Evolutionary conservation across 305 asterid genomes (phyloP).

Genomic region (Solanum hybrid): DNA sequence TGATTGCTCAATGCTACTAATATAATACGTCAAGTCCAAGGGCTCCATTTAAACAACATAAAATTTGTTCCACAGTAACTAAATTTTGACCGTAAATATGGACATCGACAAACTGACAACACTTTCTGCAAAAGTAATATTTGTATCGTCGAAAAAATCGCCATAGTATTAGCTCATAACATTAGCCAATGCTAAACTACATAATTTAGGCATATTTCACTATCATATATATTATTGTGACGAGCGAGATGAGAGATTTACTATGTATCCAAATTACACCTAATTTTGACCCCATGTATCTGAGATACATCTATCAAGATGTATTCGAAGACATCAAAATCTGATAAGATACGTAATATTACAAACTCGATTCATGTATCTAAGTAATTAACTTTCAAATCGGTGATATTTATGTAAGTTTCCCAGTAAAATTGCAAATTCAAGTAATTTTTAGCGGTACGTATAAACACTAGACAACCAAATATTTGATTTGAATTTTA

Average conservation of each 20-base stretch:
- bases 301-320: too few species aligned
- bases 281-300: neutral
- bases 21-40: neutral
- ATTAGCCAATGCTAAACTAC: neutral
- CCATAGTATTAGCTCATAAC: neutral
- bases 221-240: too few species aligned
- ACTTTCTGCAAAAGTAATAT: neutral
- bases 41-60: neutral
- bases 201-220: neutral
- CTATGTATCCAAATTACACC: too few species aligned
- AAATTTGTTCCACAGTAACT: neutral
- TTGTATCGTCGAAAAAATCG: neutral
- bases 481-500: neutral
- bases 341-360: neutral
- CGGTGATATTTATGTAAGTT: neutral
- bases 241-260: too few species aligned
- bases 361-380: too few species aligned
- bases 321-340: neutral
- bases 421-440: neutral
- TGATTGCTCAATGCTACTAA: neutral
- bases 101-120: neutral
- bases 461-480: neutral
- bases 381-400: too few species aligned
- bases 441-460: neutral
- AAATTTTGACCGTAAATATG: neutral